These are phyloP conservation scores for Coemansia sp. DNA, from an alignment of 192 early-diverging fungal genomes.

Conservation along the genomic window DNA sequence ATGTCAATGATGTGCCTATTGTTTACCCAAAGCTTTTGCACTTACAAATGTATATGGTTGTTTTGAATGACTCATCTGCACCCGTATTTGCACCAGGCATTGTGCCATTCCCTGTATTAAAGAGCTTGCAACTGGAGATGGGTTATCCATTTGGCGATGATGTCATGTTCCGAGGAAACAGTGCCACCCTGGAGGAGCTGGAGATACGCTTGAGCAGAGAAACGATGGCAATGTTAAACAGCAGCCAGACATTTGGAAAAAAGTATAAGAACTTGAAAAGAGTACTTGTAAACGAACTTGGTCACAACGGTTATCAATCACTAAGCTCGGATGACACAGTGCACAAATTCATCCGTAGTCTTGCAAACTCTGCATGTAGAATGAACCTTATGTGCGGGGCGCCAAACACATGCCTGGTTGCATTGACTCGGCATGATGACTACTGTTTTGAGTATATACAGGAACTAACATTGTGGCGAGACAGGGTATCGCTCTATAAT, in stretches of 20 bases:
- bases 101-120: constrained; percentile 7
- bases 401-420: too few relatives aligned
- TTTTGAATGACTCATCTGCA: background rate
- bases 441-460: background rate
- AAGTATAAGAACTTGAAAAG: background rate
- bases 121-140: background rate
- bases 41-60: background rate
- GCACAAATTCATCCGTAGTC: background rate
- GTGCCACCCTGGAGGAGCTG: background rate
- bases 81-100: background rate
- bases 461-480: background rate
- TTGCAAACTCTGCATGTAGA: background rate
- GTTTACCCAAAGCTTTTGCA: constrained; percentile 5
- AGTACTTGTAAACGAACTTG: background rate
- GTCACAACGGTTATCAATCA: background rate
- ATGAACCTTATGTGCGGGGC: too few relatives aligned
- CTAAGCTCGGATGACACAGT: background rate
- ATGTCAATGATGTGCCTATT: background rate
- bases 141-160: constrained; percentile 11
- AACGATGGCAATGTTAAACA: background rate
- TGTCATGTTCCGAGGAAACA: constrained; percentile 16
- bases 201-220: background rate
- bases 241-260: background rate
- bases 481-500: background rate
- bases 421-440: background rate